A percentile compares a stretch with the other conserved stretches of the same genome.
phyloP scores from a whole-genome alignment of 1,284 basidiomycete species.

The Cryptococcus wingfieldii region DNA sequence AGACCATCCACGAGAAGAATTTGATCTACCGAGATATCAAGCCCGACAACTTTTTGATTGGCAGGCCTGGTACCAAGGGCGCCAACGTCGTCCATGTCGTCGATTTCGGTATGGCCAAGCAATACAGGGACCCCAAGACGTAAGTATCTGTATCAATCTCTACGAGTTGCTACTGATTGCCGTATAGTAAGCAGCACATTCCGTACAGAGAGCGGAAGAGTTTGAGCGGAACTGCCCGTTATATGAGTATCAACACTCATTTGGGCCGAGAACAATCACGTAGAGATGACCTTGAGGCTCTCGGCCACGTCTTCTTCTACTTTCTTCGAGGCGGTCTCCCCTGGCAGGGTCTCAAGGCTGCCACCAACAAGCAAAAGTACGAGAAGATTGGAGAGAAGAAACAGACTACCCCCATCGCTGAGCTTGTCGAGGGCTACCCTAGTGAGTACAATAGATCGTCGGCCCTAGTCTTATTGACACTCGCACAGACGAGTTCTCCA shows the following conservation, averaged over 20 bases:
- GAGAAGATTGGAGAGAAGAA: conserved; percentile 99
- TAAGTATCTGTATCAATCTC: conserved; percentile 7
- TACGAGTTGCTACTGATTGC: not conserved
- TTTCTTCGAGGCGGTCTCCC: conserved; percentile 87
- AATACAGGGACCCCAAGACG: conserved; percentile 93
- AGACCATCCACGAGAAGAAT: conserved; percentile 95
- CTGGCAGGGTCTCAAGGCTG: conserved; percentile 95
- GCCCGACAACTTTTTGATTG: conserved; percentile 94
- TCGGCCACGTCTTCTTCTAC: conserved; percentile 98
- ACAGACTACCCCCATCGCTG: conserved; percentile 91
- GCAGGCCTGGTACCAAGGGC: conserved; percentile 79
- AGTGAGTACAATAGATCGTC: conserved; percentile 56
- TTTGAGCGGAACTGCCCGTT: conserved; percentile 81
- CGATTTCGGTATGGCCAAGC: conserved; percentile 97
- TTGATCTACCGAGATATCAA: conserved; percentile 98
- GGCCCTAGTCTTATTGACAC: conserved; percentile 24
- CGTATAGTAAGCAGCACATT: conserved; percentile 74
- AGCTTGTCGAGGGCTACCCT: conserved; percentile 86
- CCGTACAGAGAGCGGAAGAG: conserved; percentile 94
- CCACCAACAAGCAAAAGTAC: conserved; percentile 97
- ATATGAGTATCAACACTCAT: conserved; percentile 98
- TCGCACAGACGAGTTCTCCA: conserved; percentile 73
- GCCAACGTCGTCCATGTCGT: conserved; percentile 80
- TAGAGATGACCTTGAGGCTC: conserved; percentile 87
- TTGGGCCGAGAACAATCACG: conserved; percentile 91